Conservation (phyloP, 179 eudicot genomes). For the Sideroxylon spinosum region DNA sequence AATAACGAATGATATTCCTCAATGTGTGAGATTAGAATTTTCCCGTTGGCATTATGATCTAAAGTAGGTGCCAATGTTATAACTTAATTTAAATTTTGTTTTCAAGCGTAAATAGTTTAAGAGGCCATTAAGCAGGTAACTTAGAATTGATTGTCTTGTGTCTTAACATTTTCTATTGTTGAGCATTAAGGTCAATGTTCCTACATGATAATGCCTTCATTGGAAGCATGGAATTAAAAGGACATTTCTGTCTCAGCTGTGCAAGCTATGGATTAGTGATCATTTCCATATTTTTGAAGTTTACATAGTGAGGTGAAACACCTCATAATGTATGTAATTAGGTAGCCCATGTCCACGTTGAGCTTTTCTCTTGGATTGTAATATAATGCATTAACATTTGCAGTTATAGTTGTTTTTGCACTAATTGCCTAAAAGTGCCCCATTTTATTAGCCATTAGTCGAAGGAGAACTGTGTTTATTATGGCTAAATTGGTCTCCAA, state of each 20-base stretch:
- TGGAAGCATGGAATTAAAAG: slow-evolving; percentile 11
- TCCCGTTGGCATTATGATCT: background rate
- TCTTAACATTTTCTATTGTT: background rate
- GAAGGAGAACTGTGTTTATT: background rate
- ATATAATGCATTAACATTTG: background rate
- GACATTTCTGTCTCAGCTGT: background rate
- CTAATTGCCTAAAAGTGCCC: background rate
- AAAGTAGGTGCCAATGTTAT: background rate
- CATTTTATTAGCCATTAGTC: background rate
- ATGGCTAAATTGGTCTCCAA: background rate
- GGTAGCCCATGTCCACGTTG: background rate
- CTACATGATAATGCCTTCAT: background rate
- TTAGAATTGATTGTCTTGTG: background rate
- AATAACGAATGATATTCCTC: background rate
- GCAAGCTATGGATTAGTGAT: background rate
- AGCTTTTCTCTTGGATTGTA: too few relatives aligned
- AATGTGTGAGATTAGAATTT: background rate
- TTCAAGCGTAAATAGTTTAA: background rate
- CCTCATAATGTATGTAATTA: background rate
- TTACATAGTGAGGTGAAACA: background rate
- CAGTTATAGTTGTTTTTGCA: background rate
- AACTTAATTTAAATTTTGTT: background rate
- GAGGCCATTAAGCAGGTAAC: background rate
- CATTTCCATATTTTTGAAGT: background rate
- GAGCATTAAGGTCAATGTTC: background rate